These are phyloP conservation scores for Calcarisporium arbuscula DNA, from an alignment of 2,329 filamentous ascomycete genomes.

Conservation along the genomic window DNA sequence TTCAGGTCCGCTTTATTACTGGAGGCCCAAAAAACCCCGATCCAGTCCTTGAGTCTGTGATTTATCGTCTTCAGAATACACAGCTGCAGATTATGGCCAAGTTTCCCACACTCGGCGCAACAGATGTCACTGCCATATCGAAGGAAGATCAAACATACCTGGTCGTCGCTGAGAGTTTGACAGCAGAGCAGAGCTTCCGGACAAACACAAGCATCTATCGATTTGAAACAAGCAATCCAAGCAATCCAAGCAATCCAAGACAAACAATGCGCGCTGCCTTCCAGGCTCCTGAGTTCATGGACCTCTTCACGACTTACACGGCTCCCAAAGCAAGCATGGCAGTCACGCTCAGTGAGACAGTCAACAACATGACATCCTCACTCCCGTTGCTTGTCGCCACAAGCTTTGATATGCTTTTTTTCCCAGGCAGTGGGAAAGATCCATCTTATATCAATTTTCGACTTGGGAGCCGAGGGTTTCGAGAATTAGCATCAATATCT, in stretches of 20 bases:
- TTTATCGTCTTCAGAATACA: background rate
- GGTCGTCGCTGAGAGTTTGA: background rate
- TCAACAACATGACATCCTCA: background rate
- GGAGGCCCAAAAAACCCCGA: background rate
- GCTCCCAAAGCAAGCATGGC: background rate
- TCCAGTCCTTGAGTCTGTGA: background rate
- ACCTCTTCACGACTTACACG: background rate
- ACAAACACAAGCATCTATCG: conserved; percentile 1
- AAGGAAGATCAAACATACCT: background rate
- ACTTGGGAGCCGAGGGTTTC: background rate
- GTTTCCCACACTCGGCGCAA: background rate
- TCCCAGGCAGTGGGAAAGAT: background rate
- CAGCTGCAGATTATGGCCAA: background rate
- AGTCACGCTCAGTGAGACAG: background rate
- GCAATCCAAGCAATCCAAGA: background rate
- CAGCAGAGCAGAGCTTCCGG: background rate
- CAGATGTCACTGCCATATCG: background rate
- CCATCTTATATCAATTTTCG: conserved; percentile 1
- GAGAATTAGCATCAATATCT: background rate
- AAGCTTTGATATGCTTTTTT: conserved; percentile 1
- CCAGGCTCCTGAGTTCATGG: background rate
- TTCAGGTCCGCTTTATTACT: background rate
- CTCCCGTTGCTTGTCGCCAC: background rate
- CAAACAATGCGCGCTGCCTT: conserved; percentile 2
- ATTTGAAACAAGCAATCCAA: background rate